A percentile compares a stretch with the other conserved stretches of the same genome.
Conservation (phyloP, 1,284 basidiomycete species). For the Anthracocystis setariae region DNA sequence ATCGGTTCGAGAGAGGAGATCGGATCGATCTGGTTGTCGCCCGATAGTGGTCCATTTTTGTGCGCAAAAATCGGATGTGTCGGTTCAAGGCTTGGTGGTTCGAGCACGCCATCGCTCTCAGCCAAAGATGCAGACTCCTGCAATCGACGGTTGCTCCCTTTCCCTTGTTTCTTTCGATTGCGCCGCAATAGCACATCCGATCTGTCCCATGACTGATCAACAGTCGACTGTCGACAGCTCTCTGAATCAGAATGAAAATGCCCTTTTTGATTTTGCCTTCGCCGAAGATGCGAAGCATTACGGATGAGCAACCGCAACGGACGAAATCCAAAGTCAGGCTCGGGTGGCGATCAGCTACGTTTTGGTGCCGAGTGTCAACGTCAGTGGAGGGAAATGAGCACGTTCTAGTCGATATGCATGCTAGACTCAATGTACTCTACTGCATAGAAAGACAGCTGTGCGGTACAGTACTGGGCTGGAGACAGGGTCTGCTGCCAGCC, state of each 20-base stretch:
- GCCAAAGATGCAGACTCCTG: conserved; percentile 17
- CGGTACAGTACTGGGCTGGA: too few relatives aligned
- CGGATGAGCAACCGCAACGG: too few relatives aligned
- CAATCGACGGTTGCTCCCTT: conserved; percentile 1
- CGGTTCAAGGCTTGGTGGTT: conserved; percentile 2
- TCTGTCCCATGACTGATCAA: too few relatives aligned
- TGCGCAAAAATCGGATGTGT: conserved; percentile 24
- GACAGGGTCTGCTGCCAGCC: not conserved
- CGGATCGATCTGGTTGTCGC: not conserved
- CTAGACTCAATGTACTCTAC: not conserved
- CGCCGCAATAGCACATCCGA: not conserved
- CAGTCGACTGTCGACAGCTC: too few relatives aligned
- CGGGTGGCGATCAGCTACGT: not conserved
- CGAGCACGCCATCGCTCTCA: conserved; percentile 38
- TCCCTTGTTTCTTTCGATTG: not conserved
- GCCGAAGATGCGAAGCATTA: too few relatives aligned
- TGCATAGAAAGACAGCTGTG: too few relatives aligned
- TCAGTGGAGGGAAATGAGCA: conserved; percentile 15
- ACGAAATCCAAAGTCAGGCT: too few relatives aligned
- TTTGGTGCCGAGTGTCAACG: conserved; percentile 6
- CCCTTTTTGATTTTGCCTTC: too few relatives aligned
- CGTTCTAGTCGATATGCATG: conserved; percentile 34
- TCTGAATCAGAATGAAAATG: too few relatives aligned
- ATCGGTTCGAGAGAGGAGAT: not conserved
- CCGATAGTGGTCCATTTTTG: too few relatives aligned